These are phyloP conservation scores for Aegilops bicornis DNA, from an alignment of 176 grass and related monocot genomes.

Conservation along the genomic window DNA sequence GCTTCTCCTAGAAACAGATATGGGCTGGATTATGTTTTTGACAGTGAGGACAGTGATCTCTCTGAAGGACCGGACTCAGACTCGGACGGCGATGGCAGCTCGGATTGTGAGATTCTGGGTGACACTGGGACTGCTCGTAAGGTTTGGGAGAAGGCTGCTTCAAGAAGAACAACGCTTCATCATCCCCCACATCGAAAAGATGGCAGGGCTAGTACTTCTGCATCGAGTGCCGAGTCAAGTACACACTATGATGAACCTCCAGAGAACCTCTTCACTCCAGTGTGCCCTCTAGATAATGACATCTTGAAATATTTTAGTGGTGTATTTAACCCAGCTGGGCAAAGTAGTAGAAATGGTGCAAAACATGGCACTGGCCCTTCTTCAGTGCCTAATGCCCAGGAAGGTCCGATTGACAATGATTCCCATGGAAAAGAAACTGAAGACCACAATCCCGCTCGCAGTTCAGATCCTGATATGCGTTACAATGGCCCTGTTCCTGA, in stretches of 20 bases:
- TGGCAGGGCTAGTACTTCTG: constrained; percentile 28
- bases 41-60: constrained; percentile 42
- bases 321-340: background rate
- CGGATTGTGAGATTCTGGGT: constrained; percentile 85
- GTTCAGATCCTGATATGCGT: constrained; percentile 7
- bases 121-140: constrained; percentile 50
- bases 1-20: constrained; percentile 52
- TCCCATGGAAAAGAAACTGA: constrained; percentile 24
- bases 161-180: constrained; percentile 41
- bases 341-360: constrained; percentile 14
- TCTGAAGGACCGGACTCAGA: constrained; percentile 26
- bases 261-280: background rate
- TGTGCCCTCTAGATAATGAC: constrained; percentile 17
- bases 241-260: background rate
- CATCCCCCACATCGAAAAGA: background rate
- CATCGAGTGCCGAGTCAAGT: constrained; percentile 41
- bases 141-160: constrained; percentile 79
- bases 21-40: constrained; percentile 42
- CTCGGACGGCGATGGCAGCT: constrained; percentile 28
- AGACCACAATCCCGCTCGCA: background rate
- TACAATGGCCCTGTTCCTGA: background rate
- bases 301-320: constrained; percentile 11
- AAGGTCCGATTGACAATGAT: constrained; percentile 1
- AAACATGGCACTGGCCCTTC: constrained; percentile 22
- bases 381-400: constrained; percentile 24